phyloP scores from a whole-genome alignment of 805 yeast species.

The Zygotorulaspora danielsina region DNA sequence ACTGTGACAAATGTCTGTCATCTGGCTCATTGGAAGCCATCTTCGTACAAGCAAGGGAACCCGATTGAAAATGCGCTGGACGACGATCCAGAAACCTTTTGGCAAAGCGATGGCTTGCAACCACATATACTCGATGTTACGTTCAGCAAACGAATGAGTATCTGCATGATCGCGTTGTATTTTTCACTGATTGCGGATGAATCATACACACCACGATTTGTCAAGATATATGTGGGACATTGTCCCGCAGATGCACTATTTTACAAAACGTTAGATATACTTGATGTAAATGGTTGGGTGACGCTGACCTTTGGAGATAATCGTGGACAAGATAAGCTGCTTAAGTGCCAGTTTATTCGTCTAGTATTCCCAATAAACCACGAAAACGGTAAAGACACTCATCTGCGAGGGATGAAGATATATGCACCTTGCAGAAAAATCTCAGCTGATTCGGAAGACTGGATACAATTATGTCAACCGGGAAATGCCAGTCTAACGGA shows the following conservation, averaged over 20 bases:
- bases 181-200: conserved; percentile 74
- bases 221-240: conserved; percentile 34
- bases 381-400: conserved; percentile 95
- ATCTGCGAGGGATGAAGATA: conserved; percentile 63
- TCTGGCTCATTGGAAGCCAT: conserved; percentile 78
- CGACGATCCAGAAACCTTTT: conserved; percentile 64
- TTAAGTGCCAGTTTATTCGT: conserved; percentile 31
- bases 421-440: conserved; percentile 16
- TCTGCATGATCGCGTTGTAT: conserved; percentile 66
- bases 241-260: conserved; percentile 28
- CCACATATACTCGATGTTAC: conserved; percentile 81
- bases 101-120: conserved; percentile 94
- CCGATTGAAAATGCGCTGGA: conserved; percentile 71
- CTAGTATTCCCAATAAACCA: conserved; percentile 51
- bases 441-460: conserved; percentile 12
- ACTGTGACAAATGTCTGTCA: conserved; percentile 74
- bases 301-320: conserved; percentile 27
- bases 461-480: conserved; percentile 9
- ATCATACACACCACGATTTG: conserved; percentile 73
- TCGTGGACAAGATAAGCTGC: conserved; percentile 19
- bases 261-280: conserved; percentile 27
- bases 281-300: conserved; percentile 34
- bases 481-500: conserved; percentile 10
- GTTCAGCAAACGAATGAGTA: conserved; percentile 69
- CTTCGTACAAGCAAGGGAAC: conserved; percentile 67